Evolutionary conservation across 2,329 filamentous ascomycete genomes (phyloP).

Genomic region (Tolypocladium tropicale): DNA sequence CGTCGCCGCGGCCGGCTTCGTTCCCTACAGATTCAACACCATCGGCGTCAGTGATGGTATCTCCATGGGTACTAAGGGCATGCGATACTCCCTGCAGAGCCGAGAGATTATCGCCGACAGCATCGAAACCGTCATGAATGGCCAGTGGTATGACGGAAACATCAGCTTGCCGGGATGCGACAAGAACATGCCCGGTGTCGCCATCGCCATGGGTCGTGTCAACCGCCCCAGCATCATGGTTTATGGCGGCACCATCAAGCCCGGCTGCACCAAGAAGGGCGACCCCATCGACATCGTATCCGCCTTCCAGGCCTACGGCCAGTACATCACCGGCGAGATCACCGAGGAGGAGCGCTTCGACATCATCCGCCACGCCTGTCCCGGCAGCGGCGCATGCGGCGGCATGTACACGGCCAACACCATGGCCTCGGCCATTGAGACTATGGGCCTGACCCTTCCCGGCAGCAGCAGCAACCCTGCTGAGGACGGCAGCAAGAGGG

Average conservation of each 20-base stretch:
- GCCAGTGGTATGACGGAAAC: constrained; percentile 97
- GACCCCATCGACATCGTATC: constrained; percentile 86
- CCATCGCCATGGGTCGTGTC: constrained; percentile 88
- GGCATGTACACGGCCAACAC: constrained; percentile 94
- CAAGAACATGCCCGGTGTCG: constrained; percentile 96
- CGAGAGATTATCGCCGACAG: constrained; percentile 95
- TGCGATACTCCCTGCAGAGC: constrained; percentile 91
- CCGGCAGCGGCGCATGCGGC: constrained; percentile 56
- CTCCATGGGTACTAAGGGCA: constrained; percentile 95
- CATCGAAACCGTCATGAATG: constrained; percentile 98
- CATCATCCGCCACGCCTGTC: constrained; percentile 83
- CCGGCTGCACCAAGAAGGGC: constrained; percentile 72
- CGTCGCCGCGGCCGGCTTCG: constrained; percentile 59
- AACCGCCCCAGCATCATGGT: constrained; percentile 96
- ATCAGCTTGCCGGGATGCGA: constrained; percentile 95
- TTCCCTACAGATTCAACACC: constrained; percentile 98
- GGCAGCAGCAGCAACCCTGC: constrained; percentile 74
- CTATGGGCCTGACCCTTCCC: constrained; percentile 79
- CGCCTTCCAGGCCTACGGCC: constrained; percentile 94
- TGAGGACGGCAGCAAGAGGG: constrained; percentile 58
- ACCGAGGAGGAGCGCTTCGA: constrained; percentile 86
- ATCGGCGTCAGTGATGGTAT: constrained; percentile 96
- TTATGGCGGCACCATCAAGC: constrained; percentile 89
- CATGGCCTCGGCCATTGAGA: constrained; percentile 85
- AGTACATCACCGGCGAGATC: constrained; percentile 87